Base-by-base conservation (phyloP, 305 asterid genomes). In the Fraxinus baroniana region DNA sequence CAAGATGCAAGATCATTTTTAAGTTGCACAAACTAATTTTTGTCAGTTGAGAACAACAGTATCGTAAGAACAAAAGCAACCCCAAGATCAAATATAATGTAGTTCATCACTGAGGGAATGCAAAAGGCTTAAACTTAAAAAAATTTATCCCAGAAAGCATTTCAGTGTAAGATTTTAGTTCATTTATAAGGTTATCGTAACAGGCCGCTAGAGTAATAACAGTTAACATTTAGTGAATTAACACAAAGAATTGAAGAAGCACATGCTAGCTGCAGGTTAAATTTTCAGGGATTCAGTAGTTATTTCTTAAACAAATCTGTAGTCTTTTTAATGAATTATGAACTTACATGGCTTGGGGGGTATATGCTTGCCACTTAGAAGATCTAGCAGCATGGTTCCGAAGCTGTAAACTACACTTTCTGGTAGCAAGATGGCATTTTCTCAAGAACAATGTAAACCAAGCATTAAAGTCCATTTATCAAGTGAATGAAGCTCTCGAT, bases 341-440 rank as follows among this genome's bases (percentile, higher is more conserved):
- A 4, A 85, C 90, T 36, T 85, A 93, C 97, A 78, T 91, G 95
- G 87, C 93, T 90, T 26, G 97, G 97, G 39, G 39, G 97, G 97
- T 82, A 92, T 92, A 86, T 92, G 97, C 84, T 93, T 93, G 80
- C 95, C 94, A 74, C 94, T 91, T 66, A 93, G 89, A 83, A 93
- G 97, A 82, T 93, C 97, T 5, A 93, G 89, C 84, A 93, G 84
- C 89, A 93, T 86, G n/a, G 95, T 90, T 33, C 95, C 97, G 3
- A 89, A 93, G 88, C 95, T 93, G 86, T 90, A 91, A 64, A 90
- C 87, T 36, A 91, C 94, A 84, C 97, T 91, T 83, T 93, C 97
- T 9, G 90, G 78, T 26, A 15, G 76, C 74, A 71, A 71, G 41
- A 70, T 32, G 41, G 20, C 9, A 64, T 64, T 71, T 71, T 15